Conservation (phyloP, 768 basidiomycete genomes). For the Psilocybe cubensis region DNA sequence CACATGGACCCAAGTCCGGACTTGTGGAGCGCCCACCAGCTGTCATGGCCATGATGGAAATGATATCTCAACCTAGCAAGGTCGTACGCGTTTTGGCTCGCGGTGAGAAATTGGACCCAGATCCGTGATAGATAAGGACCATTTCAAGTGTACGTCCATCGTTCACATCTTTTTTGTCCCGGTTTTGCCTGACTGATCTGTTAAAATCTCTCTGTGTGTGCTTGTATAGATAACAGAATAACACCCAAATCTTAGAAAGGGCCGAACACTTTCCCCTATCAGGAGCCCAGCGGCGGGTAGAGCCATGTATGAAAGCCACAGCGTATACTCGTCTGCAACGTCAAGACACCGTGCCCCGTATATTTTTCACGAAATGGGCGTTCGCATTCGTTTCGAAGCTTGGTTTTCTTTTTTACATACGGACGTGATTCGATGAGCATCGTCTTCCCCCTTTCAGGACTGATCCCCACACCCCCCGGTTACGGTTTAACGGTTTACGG, state of each 20-base stretch:
- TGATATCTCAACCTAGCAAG: conserved; percentile 71
- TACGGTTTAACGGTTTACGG: conserved; percentile 19
- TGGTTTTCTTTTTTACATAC: too few species aligned
- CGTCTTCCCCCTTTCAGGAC: conserved; percentile 11
- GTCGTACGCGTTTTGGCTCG: conserved; percentile 81
- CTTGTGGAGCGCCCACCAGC: conserved; percentile 80
- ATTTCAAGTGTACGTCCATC: not conserved
- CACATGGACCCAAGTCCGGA: conserved; percentile 30
- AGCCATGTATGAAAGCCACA: not conserved
- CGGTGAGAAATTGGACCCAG: conserved; percentile 77
- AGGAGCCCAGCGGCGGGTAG: not conserved
- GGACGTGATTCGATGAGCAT: conserved; percentile 7
- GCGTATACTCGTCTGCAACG: not conserved
- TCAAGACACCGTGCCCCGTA: not conserved
- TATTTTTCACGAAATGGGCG: conserved; percentile 1
- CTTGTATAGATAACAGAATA: conserved; percentile 3
- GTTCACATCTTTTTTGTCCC: not conserved
- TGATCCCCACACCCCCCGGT: conserved; percentile 10
- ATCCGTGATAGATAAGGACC: conserved; percentile 16
- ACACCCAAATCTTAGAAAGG: conserved; percentile 5
- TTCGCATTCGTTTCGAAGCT: not conserved
- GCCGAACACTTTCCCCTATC: not conserved
- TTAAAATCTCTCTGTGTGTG: too few species aligned
- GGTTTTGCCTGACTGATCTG: not conserved
- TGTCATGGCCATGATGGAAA: conserved; percentile 83